Base-by-base conservation (phyloP, 805 yeast genomes). In the Peterozyma xylosa region DNA sequence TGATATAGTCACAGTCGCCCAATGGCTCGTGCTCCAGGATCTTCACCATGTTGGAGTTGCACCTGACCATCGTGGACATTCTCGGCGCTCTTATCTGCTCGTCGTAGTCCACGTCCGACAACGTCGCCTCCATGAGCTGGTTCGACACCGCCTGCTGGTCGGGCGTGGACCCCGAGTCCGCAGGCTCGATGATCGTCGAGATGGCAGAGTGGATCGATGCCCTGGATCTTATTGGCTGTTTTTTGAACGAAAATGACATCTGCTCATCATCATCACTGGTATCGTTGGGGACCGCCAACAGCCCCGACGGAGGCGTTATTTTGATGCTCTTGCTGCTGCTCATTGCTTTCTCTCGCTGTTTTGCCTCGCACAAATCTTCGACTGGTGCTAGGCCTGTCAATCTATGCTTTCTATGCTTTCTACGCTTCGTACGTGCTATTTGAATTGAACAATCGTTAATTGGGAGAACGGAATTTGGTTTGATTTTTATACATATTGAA, bases 1-100 rank as follows among this genome's bases (percentile, higher is more conserved):
- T 37, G 34, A 41, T 33, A 27, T 10, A 37, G 35, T 46, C 49
- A 38, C 46, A 42, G 37, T 46, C 47, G 11, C 49, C 49, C 30
- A 45, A 42, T 9, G 48, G 48, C 32, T 42, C 48, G 38, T 47
- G 50, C 37, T 47, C 43, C 38, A 44, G 47, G 9, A 46, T 42
- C n/a, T 39, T 33, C 27, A 30, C 42, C 9, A 44, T 40, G 27
- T 21, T 21, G 9, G 43, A 44, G 29, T 40, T 44, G 15, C 43
- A 39, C 38, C 40, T 44, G 21, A 43, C 39, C 11, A 44, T 35
- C 11, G 56, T 43, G n/a, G 69, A 63, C 75, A 74, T 71, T 41
- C 78, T 55, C 10, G 80, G 80, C 33, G 78, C 78, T 45, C 80
- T 56, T 40, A 75, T 76, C 51, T 73, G 74, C 47, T 74, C 78